phyloP scores from a whole-genome alignment of 257 asterid species.

The Gentiana dahurica region DNA sequence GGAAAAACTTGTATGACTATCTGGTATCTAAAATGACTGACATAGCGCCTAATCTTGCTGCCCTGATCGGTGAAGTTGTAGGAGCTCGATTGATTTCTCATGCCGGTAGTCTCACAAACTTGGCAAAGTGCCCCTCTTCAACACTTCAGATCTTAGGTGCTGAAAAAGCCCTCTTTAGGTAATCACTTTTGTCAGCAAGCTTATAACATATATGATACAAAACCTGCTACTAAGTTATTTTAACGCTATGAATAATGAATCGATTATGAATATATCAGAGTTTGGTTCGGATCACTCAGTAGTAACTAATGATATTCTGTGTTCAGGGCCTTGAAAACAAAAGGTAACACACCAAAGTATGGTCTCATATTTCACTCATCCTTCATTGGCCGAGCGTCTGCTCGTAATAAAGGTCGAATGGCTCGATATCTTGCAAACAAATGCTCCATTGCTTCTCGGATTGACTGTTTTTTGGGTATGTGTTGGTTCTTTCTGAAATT shows the following conservation, averaged over 20 bases:
- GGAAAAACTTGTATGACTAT: conserved; percentile 79
- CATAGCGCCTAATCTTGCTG: conserved; percentile 94
- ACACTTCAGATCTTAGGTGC: conserved; percentile 99
- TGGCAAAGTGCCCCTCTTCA: conserved; percentile 94
- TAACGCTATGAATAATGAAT: too few species aligned
- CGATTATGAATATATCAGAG: not conserved
- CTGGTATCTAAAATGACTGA: conserved; percentile 87
- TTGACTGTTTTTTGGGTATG: conserved; percentile 85
- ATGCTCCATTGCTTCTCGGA: conserved; percentile 97
- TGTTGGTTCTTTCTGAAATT: not conserved
- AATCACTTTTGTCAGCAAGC: not conserved
- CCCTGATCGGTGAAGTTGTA: conserved; percentile 92
- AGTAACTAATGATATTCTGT: not conserved
- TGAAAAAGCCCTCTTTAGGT: conserved; percentile 97
- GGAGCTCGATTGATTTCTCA: conserved; percentile 97
- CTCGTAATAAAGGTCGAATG: conserved; percentile 87
- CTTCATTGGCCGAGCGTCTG: conserved; percentile 97
- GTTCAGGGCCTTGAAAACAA: conserved; percentile 81
- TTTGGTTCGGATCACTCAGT: not conserved
- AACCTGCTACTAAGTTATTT: too few species aligned
- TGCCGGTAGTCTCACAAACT: conserved; percentile 95
- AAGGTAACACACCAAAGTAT: conserved; percentile 94
- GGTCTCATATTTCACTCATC: conserved; percentile 97
- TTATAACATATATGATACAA: too few species aligned
- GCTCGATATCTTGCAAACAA: conserved; percentile 98